A percentile compares a stretch with the other conserved stretches of the same genome.
These are phyloP conservation scores for Trichophyton rubrum DNA, from an alignment of 2,329 filamentous ascomycete species.

Conservation along the genomic window DNA sequence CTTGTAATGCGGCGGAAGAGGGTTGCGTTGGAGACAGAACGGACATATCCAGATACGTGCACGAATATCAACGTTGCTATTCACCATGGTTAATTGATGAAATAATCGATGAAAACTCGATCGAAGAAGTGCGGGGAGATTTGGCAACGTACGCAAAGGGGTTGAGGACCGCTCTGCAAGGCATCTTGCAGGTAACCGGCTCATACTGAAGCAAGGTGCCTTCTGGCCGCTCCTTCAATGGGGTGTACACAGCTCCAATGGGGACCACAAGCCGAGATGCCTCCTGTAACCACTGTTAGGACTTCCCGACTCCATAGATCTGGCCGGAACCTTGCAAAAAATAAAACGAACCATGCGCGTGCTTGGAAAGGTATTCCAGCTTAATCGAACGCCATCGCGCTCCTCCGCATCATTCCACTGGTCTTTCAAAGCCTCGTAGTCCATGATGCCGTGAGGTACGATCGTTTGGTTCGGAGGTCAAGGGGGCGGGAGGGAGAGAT, in stretches of 20 bases:
- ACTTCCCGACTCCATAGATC: background rate
- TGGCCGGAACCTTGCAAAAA: background rate
- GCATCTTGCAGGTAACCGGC: constrained; percentile 90
- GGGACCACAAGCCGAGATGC: constrained; percentile 88
- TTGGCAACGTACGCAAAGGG: constrained; percentile 66
- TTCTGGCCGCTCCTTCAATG: constrained; percentile 75
- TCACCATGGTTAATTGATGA: background rate
- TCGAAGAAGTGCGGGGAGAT: background rate
- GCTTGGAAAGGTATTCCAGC: constrained; percentile 98
- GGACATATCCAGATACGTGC: constrained; percentile 57
- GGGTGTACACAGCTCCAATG: constrained; percentile 90
- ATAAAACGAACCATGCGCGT: constrained; percentile 68
- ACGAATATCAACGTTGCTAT: constrained; percentile 52
- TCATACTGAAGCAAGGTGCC: constrained; percentile 87
- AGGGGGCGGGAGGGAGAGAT: background rate
- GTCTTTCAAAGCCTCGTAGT: constrained; percentile 87
- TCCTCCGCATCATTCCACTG: constrained; percentile 96
- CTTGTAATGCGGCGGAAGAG: constrained; percentile 55
- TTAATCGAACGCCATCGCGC: constrained; percentile 84
- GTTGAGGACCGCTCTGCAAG: constrained; percentile 90
- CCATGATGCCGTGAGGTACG: constrained; percentile 44
- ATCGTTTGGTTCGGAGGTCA: constrained; percentile 11
- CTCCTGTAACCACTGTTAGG: constrained; percentile 46
- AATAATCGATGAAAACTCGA: background rate
- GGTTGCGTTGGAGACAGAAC: constrained; percentile 55